Percentiles rank a stretch among this genome's conserved stretches.
Evolutionary conservation across 352 stramenopile species (phyloP).

Genomic region (Thalassiosira oceanica): DNA sequence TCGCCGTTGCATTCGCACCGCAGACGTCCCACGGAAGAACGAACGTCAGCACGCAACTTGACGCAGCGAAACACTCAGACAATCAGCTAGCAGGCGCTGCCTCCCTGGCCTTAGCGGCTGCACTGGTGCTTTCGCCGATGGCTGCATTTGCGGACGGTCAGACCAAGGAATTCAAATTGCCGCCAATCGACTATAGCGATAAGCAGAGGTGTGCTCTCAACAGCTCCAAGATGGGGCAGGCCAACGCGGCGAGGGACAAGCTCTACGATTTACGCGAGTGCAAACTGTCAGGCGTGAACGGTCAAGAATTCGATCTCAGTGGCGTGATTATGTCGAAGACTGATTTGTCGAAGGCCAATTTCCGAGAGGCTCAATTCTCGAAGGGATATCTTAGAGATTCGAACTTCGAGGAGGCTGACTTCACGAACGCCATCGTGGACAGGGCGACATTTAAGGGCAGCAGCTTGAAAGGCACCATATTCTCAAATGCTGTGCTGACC

Average conservation of each 20-base stretch:
- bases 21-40: too few relatives aligned
- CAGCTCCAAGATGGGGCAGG: slow-evolving; percentile 82
- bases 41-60: too few relatives aligned
- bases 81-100: slow-evolving; percentile 7
- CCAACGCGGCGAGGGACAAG: slow-evolving; percentile 85
- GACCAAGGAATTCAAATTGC: slow-evolving; percentile 82
- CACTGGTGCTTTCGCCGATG: slow-evolving; percentile 35
- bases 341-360: slow-evolving; percentile 78
- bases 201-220: slow-evolving; percentile 78
- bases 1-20: too few relatives aligned
- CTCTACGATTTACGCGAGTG: slow-evolving; percentile 85
- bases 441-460: slow-evolving; percentile 81
- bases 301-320: slow-evolving; percentile 71
- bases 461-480: slow-evolving; percentile 79
- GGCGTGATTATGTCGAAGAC: slow-evolving; percentile 84
- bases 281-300: slow-evolving; percentile 57
- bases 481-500: slow-evolving; percentile 85
- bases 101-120: slow-evolving; percentile 13
- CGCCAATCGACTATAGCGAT: slow-evolving; percentile 76
- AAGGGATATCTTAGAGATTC: slow-evolving; percentile 81
- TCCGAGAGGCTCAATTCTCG: slow-evolving; percentile 81
- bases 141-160: slow-evolving; percentile 55
- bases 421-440: slow-evolving; percentile 87
- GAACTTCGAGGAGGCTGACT: slow-evolving; percentile 85
- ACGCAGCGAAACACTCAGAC: too few relatives aligned